Percentiles rank a stretch among this genome's conserved stretches.
Evolutionary conservation across 2,329 filamentous ascomycete species (phyloP).

Genomic region (Penicillium sp.): DNA sequence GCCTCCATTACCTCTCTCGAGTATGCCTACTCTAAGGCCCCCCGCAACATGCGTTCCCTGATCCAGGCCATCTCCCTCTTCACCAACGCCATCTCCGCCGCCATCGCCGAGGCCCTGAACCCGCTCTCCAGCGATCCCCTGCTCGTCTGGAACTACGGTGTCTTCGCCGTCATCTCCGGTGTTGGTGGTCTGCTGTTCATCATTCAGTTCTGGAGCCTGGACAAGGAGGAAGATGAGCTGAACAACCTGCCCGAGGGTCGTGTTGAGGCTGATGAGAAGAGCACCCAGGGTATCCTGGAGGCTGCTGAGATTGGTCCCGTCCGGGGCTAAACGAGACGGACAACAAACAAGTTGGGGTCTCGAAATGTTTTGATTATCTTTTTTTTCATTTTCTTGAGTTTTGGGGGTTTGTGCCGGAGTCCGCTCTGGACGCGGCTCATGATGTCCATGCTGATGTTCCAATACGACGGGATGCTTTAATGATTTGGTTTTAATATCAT

Average conservation of each 20-base stretch:
- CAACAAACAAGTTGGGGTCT: background rate
- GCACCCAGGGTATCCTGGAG: slow-evolving; percentile 13
- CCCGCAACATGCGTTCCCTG: slow-evolving; percentile 78
- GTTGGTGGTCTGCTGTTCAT: slow-evolving; percentile 71
- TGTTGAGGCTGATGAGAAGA: slow-evolving; percentile 22
- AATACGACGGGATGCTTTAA: slow-evolving; percentile 10
- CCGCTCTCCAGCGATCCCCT: slow-evolving; percentile 68
- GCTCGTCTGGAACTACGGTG: slow-evolving; percentile 74
- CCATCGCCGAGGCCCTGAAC: slow-evolving; percentile 71
- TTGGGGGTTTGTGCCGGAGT: background rate
- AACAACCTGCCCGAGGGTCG: slow-evolving; percentile 53
- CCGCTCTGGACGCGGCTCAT: background rate
- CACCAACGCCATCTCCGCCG: slow-evolving; percentile 72
- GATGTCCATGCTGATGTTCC: slow-evolving; percentile 4
- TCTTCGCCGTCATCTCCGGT: slow-evolving; percentile 67
- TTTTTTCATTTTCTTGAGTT: slow-evolving; percentile 4
- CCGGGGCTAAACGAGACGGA: slow-evolving; percentile 9
- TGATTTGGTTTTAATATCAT: slow-evolving; percentile 7
- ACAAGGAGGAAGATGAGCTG: slow-evolving; percentile 70
- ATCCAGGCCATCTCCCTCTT: slow-evolving; percentile 72
- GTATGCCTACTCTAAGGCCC: slow-evolving; percentile 79
- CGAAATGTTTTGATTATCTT: background rate
- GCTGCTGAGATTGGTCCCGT: slow-evolving; percentile 25
- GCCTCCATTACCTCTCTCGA: slow-evolving; percentile 69
- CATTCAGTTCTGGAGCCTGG: slow-evolving; percentile 67